Percentiles rank a stretch among this genome's conserved stretches.
Evolutionary conservation across 2,329 filamentous ascomycete genomes (phyloP).

Genomic region (Aspergillus piperis): DNA sequence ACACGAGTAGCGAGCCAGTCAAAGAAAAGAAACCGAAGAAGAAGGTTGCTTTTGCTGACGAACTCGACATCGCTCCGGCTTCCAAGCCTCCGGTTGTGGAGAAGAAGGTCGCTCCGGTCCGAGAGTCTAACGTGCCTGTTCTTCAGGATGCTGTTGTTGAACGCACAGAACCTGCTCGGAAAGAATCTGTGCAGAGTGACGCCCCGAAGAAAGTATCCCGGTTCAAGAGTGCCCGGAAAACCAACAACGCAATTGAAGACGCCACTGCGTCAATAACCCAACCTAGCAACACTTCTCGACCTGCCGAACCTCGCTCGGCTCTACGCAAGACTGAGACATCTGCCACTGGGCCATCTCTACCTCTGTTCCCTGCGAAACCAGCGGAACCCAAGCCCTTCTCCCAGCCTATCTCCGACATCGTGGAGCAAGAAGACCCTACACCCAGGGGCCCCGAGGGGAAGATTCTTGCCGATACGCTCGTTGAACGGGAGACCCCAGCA

Average conservation of each 20-base stretch:
- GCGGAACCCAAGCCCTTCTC: slow-evolving; percentile 42
- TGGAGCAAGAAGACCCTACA: slow-evolving; percentile 21
- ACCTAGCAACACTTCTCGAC: slow-evolving; percentile 19
- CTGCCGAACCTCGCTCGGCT: slow-evolving; percentile 22
- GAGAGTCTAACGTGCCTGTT: slow-evolving; percentile 32
- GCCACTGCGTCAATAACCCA: slow-evolving; percentile 12
- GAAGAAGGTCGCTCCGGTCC: slow-evolving; percentile 30
- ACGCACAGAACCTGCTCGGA: slow-evolving; percentile 30
- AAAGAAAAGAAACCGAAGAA: slow-evolving; percentile 53
- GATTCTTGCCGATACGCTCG: slow-evolving; percentile 60
- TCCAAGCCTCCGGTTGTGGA: slow-evolving; percentile 32
- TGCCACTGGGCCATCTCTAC: slow-evolving; percentile 28
- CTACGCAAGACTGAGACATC: slow-evolving; percentile 25
- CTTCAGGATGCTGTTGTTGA: slow-evolving; percentile 50
- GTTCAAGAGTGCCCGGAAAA: slow-evolving; percentile 44
- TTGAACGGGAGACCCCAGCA: slow-evolving; percentile 51
- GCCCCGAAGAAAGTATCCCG: slow-evolving; percentile 46
- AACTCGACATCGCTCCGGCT: slow-evolving; percentile 67
- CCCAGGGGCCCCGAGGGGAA: slow-evolving; percentile 48
- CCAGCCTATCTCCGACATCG: slow-evolving; percentile 34
- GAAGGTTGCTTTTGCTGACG: slow-evolving; percentile 76
- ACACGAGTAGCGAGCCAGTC: slow-evolving; percentile 10
- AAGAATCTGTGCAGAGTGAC: slow-evolving; percentile 20
- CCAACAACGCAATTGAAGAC: slow-evolving; percentile 8
- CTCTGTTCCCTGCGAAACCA: slow-evolving; percentile 42